Percentiles rank a stretch among this genome's conserved stretches.
These are phyloP conservation scores for Sophora flavescens DNA, from an alignment of 306 rosid genomes.

Conservation along the genomic window DNA sequence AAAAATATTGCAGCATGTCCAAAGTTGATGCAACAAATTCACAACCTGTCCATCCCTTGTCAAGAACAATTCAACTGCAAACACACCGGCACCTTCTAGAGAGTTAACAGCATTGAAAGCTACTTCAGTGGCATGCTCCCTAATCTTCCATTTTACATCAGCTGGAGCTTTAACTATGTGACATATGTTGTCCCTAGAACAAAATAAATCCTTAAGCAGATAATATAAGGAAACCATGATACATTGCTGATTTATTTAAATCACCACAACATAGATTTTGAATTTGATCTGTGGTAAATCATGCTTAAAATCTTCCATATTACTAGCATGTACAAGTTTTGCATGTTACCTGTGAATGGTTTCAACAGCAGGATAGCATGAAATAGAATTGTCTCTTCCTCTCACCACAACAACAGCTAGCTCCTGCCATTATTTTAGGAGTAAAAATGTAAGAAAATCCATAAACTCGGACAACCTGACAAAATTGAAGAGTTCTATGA, in stretches of 20 bases:
- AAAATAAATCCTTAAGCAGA: slow-evolving; percentile 41
- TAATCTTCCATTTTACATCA: slow-evolving; percentile 71
- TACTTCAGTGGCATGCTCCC: slow-evolving; percentile 73
- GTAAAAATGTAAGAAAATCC: slow-evolving; percentile 21
- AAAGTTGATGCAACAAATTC: slow-evolving; percentile 38
- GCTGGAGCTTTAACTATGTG: slow-evolving; percentile 92
- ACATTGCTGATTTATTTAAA: slow-evolving; percentile 19
- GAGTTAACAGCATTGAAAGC: slow-evolving; percentile 86
- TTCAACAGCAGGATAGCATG: slow-evolving; percentile 91
- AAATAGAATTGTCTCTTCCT: slow-evolving; percentile 81
- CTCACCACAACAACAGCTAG: slow-evolving; percentile 87
- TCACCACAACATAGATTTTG: slow-evolving; percentile 14
- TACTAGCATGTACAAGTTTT: slow-evolving; percentile 24
- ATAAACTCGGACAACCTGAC: slow-evolving; percentile 27
- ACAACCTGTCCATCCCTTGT: slow-evolving; percentile 80
- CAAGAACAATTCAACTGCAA: slow-evolving; percentile 93
- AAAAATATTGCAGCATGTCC: slow-evolving; percentile 11
- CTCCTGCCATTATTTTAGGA: slow-evolving; percentile 63
- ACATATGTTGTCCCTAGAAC: slow-evolving; percentile 86
- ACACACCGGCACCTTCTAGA: slow-evolving; percentile 94
- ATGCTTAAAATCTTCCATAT: slow-evolving; percentile 13
- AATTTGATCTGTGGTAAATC: slow-evolving; percentile 16
- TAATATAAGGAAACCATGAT: slow-evolving; percentile 34
- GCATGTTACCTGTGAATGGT: slow-evolving; percentile 88
- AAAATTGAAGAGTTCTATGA: not conserved